phyloP scores from a whole-genome alignment of 139 green algal genomes.

The Parachlorella kessleri region DNA sequence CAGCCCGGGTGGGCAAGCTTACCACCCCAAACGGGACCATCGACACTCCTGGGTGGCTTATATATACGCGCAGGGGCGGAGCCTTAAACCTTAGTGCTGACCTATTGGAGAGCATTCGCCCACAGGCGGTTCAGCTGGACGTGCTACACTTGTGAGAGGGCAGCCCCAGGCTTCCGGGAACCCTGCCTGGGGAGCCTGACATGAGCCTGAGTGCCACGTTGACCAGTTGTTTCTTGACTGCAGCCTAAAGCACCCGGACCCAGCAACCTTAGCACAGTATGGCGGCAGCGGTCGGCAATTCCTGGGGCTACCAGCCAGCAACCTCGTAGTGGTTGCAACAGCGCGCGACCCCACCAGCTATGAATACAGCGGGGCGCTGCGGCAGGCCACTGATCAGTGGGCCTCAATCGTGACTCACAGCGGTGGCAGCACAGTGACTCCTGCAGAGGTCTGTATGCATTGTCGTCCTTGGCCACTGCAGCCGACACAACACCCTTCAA shows the following conservation, averaged over 20 bases:
- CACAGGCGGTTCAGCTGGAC: constrained; percentile 48
- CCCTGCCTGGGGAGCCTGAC: neutral
- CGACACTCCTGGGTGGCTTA: constrained; percentile 51
- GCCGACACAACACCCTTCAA: too few relatives aligned
- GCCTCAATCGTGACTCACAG: constrained; percentile 41
- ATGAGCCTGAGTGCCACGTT: neutral
- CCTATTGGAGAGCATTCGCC: constrained; percentile 52
- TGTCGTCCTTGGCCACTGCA: too few relatives aligned
- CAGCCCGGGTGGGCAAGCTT: constrained; percentile 19
- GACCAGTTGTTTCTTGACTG: neutral
- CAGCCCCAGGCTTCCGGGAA: neutral
- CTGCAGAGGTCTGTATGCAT: too few relatives aligned
- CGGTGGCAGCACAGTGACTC: constrained; percentile 29
- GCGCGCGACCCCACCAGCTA: constrained; percentile 64
- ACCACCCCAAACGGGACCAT: constrained; percentile 8
- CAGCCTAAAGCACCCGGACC: constrained; percentile 57
- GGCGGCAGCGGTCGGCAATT: constrained; percentile 39
- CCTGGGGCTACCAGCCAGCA: constrained; percentile 31
- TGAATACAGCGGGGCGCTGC: constrained; percentile 44
- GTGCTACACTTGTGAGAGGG: constrained; percentile 61
- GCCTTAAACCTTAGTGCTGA: constrained; percentile 61
- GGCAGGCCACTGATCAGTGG: constrained; percentile 21
- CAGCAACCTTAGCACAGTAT: constrained; percentile 31
- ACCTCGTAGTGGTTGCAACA: constrained; percentile 45
- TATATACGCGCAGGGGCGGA: constrained; percentile 58